Percentiles rank a stretch among this genome's conserved stretches.
These are phyloP conservation scores for Tolypocladium inflatum DNA, from an alignment of 2,329 filamentous ascomycete genomes.

Conservation along the genomic window DNA sequence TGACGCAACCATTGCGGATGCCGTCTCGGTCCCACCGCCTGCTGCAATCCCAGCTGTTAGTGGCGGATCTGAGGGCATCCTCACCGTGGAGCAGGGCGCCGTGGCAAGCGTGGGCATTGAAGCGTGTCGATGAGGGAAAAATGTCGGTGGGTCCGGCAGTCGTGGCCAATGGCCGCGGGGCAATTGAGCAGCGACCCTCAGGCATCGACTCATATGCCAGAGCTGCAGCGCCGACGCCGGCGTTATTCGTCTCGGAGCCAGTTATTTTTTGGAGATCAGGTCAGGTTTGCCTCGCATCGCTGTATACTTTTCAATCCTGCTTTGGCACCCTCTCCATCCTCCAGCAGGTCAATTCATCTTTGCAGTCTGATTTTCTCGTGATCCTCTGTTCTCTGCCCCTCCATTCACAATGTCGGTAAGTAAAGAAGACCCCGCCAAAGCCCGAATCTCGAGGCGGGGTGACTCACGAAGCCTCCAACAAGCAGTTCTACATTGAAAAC, in stretches of 20 bases:
- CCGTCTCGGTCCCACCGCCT: not conserved
- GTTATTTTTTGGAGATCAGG: not conserved
- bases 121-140: not conserved
- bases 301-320: not conserved
- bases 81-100: not conserved
- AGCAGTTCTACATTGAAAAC: slow-evolving; percentile 64
- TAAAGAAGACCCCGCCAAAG: not conserved
- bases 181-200: not conserved
- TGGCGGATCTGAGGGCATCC: not conserved
- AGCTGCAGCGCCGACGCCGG: not conserved
- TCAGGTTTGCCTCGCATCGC: not conserved
- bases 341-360: not conserved
- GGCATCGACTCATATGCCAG: not conserved
- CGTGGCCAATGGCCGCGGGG: not conserved
- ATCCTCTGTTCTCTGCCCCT: not conserved
- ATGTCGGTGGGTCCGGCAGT: not conserved
- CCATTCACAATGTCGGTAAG: not conserved
- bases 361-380: not conserved
- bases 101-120: not conserved
- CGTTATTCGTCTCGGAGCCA: not conserved
- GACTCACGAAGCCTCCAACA: slow-evolving; percentile 15
- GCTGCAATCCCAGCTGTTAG: not conserved
- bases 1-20: not conserved
- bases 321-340: not conserved
- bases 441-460: slow-evolving; percentile 4